Conservation (phyloP, 306 rosid species). For the Dryas drummondii region DNA sequence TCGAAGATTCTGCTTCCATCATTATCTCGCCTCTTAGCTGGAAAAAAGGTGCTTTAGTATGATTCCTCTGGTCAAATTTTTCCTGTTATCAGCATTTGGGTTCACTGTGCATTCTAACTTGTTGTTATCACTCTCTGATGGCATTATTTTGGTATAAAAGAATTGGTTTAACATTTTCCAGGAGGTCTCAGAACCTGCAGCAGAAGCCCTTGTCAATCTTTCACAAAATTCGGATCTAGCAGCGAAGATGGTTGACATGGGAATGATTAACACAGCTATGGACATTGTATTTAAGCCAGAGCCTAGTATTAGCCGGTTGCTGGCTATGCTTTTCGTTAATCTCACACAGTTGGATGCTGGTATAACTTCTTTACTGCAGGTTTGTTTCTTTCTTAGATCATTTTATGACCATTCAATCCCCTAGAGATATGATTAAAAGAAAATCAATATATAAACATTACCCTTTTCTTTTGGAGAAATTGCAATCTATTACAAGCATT, state of each 20-base stretch:
- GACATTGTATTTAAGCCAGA: constrained; percentile 68
- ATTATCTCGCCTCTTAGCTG: constrained; percentile 57
- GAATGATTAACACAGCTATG: constrained; percentile 57
- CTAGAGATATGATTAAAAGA: neutral
- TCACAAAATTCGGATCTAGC: constrained; percentile 68
- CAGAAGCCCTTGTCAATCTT: constrained; percentile 84
- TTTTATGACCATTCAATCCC: neutral
- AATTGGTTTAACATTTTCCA: constrained; percentile 35
- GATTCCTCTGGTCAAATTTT: neutral
- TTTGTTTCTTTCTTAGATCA: constrained; percentile 20
- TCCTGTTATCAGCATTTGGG: neutral
- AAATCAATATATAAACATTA: neutral
- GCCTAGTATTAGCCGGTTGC: constrained; percentile 52
- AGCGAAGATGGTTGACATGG: constrained; percentile 60
- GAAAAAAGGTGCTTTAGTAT: constrained; percentile 45
- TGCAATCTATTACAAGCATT: neutral
- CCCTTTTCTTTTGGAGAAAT: neutral
- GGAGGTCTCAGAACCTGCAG: constrained; percentile 88
- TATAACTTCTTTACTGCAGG: constrained; percentile 77
- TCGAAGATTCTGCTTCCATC: constrained; percentile 48
- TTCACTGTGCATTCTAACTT: neutral
- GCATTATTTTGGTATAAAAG: neutral
- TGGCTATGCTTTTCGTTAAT: constrained; percentile 90
- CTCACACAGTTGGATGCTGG: constrained; percentile 80
- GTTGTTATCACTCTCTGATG: neutral